Percentiles rank a stretch among this genome's conserved stretches.
Evolutionary conservation across 73 alveolate genomes (phyloP).

Genomic region (Paramecium octaurelia): DNA sequence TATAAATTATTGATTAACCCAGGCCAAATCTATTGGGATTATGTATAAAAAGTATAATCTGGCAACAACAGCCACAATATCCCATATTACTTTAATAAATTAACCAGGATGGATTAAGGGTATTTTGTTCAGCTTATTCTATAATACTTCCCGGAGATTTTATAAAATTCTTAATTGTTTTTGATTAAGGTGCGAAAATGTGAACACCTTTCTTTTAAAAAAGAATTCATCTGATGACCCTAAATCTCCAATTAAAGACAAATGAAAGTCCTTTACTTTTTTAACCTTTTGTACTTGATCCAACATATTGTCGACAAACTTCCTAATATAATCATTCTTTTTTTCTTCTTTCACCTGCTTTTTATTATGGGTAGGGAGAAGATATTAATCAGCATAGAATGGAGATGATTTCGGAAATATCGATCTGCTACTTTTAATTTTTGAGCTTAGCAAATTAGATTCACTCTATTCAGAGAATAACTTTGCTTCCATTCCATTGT

Average conservation of each 20-base stretch:
- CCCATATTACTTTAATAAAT: background rate
- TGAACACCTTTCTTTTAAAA: background rate
- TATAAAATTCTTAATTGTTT: background rate
- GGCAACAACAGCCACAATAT: background rate
- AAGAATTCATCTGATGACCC: background rate
- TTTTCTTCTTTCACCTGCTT: background rate
- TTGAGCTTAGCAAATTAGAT: background rate
- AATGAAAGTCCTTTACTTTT: background rate
- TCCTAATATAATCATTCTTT: background rate
- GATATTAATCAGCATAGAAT: background rate
- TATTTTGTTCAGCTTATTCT: background rate
- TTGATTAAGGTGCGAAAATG: background rate
- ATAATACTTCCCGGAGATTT: background rate
- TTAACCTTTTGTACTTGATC: background rate
- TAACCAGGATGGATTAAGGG: slow-evolving; percentile 15
- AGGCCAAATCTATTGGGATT: slow-evolving; percentile 40
- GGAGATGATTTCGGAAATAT: background rate
- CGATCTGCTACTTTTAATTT: background rate
- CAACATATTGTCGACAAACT: background rate
- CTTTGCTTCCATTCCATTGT: background rate
- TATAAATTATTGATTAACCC: background rate
- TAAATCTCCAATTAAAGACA: background rate
- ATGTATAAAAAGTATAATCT: slow-evolving; percentile 3
- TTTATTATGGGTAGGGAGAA: background rate
- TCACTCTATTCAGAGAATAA: background rate